phyloP scores from a whole-genome alignment of 179 eudicot genomes.

The Actinidia chinensis region DNA sequence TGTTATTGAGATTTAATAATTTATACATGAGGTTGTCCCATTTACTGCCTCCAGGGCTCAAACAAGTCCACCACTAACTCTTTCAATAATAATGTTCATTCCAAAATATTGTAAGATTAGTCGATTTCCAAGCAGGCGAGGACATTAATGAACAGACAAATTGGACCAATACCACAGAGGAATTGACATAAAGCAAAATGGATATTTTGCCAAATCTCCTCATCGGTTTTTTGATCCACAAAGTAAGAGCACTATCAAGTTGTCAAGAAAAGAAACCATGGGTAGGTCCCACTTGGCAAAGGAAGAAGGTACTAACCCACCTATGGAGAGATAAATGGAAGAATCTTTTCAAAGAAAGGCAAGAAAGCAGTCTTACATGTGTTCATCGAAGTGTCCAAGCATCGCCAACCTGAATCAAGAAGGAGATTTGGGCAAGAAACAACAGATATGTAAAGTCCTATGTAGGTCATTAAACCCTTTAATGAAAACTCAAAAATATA shows the following conservation, averaged over 20 bases:
- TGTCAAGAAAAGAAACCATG: background rate
- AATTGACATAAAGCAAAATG: too few relatives aligned
- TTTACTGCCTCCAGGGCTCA: too few relatives aligned
- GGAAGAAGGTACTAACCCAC: conserved; percentile 31
- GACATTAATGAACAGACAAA: too few relatives aligned
- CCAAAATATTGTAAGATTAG: too few relatives aligned
- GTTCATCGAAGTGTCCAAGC: conserved; percentile 37
- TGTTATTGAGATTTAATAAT: too few relatives aligned
- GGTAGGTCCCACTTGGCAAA: background rate
- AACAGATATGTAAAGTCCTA: background rate
- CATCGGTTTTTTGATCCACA: background rate
- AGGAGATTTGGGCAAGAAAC: conserved; percentile 7
- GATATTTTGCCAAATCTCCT: background rate
- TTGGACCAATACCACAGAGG: too few relatives aligned
- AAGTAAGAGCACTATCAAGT: background rate
- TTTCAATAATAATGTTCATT: too few relatives aligned
- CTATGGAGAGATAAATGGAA: conserved; percentile 29
- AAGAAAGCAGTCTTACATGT: conserved; percentile 38
- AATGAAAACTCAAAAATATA: background rate
- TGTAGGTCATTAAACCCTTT: background rate
- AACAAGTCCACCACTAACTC: too few relatives aligned
- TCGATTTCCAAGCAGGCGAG: too few relatives aligned
- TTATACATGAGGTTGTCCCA: too few relatives aligned
- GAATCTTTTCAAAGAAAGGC: conserved; percentile 37
- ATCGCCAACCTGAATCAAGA: conserved; percentile 29